These are phyloP conservation scores for Centella asiatica DNA, from an alignment of 129 eudicot species.

Conservation along the genomic window DNA sequence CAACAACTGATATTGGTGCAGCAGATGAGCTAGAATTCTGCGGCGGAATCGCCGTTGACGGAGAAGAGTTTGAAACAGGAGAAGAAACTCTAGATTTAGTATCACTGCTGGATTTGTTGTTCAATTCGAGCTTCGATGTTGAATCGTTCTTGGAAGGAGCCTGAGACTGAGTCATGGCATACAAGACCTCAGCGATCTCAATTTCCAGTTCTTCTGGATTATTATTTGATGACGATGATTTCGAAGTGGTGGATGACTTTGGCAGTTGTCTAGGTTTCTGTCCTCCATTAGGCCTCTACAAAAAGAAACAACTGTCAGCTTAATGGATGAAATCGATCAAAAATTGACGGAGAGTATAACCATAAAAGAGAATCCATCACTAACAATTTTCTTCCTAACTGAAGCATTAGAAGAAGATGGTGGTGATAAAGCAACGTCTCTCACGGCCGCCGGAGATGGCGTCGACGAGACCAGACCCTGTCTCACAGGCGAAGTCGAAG, in stretches of 20 bases:
- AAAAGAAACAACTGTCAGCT: neutral
- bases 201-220: conserved; percentile 91
- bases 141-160: conserved; percentile 62
- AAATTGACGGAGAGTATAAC: neutral
- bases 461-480: conserved; percentile 29
- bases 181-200: conserved; percentile 91
- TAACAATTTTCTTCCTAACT: conserved; percentile 66
- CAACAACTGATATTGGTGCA: conserved; percentile 36
- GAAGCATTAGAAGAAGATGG: conserved; percentile 82
- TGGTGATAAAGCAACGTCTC: conserved; percentile 62
- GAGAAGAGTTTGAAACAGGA: conserved; percentile 44
- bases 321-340: neutral
- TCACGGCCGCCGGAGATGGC: conserved; percentile 39
- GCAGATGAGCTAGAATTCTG: conserved; percentile 39
- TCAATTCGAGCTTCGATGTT: conserved; percentile 28
- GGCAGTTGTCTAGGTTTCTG: conserved; percentile 78
- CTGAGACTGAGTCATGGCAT: conserved; percentile 85
- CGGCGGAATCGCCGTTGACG: conserved; percentile 19
- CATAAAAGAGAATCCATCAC: conserved; percentile 12
- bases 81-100: conserved; percentile 61
- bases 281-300: conserved; percentile 61
- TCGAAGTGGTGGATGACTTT: conserved; percentile 30
- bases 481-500: conserved; percentile 66
- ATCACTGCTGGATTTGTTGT: conserved; percentile 46
- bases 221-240: conserved; percentile 52